Conservation (phyloP, 176 grass and related monocot genomes). For the Chrysopogon serrulatus region DNA sequence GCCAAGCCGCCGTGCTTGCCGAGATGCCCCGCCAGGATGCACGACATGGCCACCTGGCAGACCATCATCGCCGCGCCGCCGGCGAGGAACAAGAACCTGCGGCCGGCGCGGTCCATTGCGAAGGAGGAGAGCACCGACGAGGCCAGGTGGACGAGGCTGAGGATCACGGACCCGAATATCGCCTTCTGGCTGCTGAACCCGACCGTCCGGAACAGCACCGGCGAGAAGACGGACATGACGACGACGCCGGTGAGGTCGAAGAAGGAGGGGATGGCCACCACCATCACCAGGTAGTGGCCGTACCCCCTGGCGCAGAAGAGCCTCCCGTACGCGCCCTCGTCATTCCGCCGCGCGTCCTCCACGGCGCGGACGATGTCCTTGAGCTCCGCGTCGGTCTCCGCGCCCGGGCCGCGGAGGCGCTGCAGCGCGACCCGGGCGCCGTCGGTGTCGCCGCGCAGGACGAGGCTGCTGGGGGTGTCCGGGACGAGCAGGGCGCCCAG, state of each 20-base stretch:
- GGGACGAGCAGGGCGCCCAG: constrained; percentile 34
- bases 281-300: constrained; percentile 44
- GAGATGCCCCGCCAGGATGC: constrained; percentile 40
- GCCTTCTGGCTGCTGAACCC: constrained; percentile 42
- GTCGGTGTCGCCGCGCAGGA: constrained; percentile 40
- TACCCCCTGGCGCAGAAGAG: constrained; percentile 14
- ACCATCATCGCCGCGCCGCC: constrained; percentile 36
- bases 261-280: constrained; percentile 43
- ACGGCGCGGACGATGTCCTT: constrained; percentile 38
- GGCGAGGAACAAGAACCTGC: constrained; percentile 33
- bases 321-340: constrained; percentile 50
- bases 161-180: constrained; percentile 30
- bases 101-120: constrained; percentile 29
- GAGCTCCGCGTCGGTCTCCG: constrained; percentile 50
- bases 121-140: constrained; percentile 3
- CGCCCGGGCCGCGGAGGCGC: constrained; percentile 18
- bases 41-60: constrained; percentile 44
- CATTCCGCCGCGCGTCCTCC: constrained; percentile 20
- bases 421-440: constrained; percentile 35
- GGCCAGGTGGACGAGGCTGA: constrained; percentile 23
- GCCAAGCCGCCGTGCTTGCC: not conserved
- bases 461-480: constrained; percentile 65
- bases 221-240: constrained; percentile 50
- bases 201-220: constrained; percentile 39
- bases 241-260: constrained; percentile 59